Evolutionary conservation across 495 filamentous ascomycete genomes (phyloP), one percentile per base, ranked within the genome.

Genomic region (Immersiella caudata): DNA sequence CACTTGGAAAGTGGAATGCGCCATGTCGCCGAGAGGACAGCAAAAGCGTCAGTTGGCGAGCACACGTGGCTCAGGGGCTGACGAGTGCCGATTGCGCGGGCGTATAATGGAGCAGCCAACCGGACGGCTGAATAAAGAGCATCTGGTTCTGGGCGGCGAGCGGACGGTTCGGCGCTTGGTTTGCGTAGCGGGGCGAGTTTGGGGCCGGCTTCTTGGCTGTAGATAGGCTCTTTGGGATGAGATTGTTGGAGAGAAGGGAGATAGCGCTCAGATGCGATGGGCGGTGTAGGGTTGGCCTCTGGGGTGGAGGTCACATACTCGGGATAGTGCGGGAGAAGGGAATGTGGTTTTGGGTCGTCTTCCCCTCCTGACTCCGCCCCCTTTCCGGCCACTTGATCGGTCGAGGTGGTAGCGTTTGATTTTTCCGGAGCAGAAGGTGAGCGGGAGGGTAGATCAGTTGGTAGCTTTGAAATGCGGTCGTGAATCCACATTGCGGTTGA

Each of bases 21-120:
- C 73, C 73, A 74, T 9, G 68, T 62, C 21, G 70, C 61, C 1
- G 49, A 58, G 22, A 71, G 68, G 1, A 74, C n/a, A 20, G 55
- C 46, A 2, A 72, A 50, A n/a, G 70, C 65, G 29, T 74, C 70
- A 14, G 61, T 26, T 18, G 66, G 22, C 18, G 52, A 50, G 52
- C 70, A 70, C 14, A 64, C 57, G 6, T 24, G 21, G 33, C 66
- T 67, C n/a, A 70, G 56, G 0, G 73, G 73, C 21, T 51, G 61
- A 0, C 68, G 68, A 6, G 40, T 63, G 16, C 61, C 52, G 60
- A 74, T 70, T 21, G 73, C 73, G 0, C 66, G 64, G 24, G 68
- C 67, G 62, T 72, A 74, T 11, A 74, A 35, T 3, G 64, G 66
- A 2, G 70, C 70, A 20, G 68, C 62, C 14, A 70, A 46, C 1